Evolutionary conservation across 1,284 basidiomycete genomes (phyloP).

Genomic region (Naganishia sp.): DNA sequence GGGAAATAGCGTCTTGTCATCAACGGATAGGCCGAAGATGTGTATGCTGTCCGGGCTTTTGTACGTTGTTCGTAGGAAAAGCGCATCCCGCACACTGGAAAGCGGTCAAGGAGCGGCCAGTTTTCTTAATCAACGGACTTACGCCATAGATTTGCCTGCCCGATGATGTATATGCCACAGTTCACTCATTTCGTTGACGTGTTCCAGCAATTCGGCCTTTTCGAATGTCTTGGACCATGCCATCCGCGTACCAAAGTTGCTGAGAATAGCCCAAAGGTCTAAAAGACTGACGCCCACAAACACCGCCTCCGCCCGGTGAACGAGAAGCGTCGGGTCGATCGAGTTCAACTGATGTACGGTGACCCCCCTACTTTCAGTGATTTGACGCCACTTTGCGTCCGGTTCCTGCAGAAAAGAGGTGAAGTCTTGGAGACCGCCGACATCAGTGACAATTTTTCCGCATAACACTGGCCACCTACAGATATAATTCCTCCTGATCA

Average conservation of each 20-base stretch:
- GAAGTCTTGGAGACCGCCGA: slow-evolving; percentile 63
- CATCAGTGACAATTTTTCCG: neutral
- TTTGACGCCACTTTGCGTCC: slow-evolving; percentile 90
- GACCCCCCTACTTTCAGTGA: slow-evolving; percentile 82
- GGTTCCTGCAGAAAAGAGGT: slow-evolving; percentile 96
- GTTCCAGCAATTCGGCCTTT: slow-evolving; percentile 79
- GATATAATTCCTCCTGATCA: slow-evolving; percentile 91
- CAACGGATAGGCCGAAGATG: slow-evolving; percentile 91
- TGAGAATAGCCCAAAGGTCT: slow-evolving; percentile 90
- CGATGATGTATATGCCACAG: slow-evolving; percentile 67
- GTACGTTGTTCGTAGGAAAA: slow-evolving; percentile 92
- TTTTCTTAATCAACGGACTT: slow-evolving; percentile 48
- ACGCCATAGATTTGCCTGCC: slow-evolving; percentile 89
- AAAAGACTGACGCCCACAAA: slow-evolving; percentile 95
- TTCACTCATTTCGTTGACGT: slow-evolving; percentile 87
- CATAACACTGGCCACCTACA: slow-evolving; percentile 51
- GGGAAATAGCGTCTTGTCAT: slow-evolving; percentile 83
- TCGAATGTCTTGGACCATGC: slow-evolving; percentile 92
- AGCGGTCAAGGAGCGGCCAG: slow-evolving; percentile 28
- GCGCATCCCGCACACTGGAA: slow-evolving; percentile 78
- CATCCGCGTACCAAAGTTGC: slow-evolving; percentile 74
- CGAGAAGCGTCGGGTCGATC: slow-evolving; percentile 94
- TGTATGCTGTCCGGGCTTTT: slow-evolving; percentile 95
- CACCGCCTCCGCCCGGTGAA: slow-evolving; percentile 94
- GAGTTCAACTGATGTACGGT: slow-evolving; percentile 94